Evolutionary conservation across 208 protist genomes (phyloP).

Genomic region (Leishmania tropica): DNA sequence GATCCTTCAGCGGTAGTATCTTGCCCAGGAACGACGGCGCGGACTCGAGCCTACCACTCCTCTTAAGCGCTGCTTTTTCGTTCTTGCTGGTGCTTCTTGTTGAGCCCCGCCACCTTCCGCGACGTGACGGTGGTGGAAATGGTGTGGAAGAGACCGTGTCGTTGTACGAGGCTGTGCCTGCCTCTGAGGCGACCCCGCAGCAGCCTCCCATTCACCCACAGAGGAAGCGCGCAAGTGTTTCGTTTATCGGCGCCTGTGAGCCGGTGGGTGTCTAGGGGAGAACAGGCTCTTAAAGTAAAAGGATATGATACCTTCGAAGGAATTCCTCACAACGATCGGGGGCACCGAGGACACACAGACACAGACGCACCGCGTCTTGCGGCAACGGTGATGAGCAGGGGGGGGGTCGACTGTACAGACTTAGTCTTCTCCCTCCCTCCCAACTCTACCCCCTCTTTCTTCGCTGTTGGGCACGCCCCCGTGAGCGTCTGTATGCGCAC

Average conservation of each 20-base stretch:
- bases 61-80: neutral
- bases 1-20: no score
- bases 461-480: neutral
- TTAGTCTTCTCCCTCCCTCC: no score
- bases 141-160: neutral
- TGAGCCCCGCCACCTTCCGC: neutral
- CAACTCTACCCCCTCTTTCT: neutral
- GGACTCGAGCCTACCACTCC: neutral
- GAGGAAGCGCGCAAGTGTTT: neutral
- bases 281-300: no score
- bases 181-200: slow-evolving; percentile 8
- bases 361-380: neutral
- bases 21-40: neutral
- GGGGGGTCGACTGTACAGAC: no score
- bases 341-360: neutral
- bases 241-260: neutral
- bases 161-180: neutral
- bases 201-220: slow-evolving; percentile 15
- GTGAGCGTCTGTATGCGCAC: neutral
- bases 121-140: neutral
- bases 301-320: no score
- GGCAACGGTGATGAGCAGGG: neutral
- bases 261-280: neutral
- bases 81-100: no score
- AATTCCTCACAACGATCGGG: neutral